These are phyloP conservation scores for Gossypioides kirkii DNA, from an alignment of 345 rosid species.

Conservation along the genomic window DNA sequence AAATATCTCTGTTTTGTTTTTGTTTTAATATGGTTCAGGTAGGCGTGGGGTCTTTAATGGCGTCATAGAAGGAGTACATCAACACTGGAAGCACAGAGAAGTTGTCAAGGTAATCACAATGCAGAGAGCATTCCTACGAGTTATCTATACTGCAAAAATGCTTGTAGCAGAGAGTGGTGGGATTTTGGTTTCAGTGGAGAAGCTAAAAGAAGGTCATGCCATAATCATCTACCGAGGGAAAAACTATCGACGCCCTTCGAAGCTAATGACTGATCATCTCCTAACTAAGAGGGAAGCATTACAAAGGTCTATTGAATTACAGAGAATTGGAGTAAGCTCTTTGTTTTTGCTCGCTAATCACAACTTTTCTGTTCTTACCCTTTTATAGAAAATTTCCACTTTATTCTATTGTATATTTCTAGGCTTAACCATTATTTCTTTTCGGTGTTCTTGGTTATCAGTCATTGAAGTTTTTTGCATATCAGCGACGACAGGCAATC, in stretches of 20 bases:
- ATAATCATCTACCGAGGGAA: slow-evolving; percentile 82
- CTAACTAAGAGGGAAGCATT: slow-evolving; percentile 66
- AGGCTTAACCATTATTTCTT: slow-evolving; percentile 1
- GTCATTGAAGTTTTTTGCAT: slow-evolving; percentile 72
- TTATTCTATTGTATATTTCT: background rate
- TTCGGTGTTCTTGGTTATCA: slow-evolving; percentile 19
- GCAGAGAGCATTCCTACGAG: slow-evolving; percentile 56
- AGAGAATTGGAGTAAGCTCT: slow-evolving; percentile 68
- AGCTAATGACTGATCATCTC: slow-evolving; percentile 49
- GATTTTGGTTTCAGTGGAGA: slow-evolving; percentile 62
- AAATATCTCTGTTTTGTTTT: background rate
- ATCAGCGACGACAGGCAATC: slow-evolving; percentile 42
- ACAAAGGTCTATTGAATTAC: slow-evolving; percentile 64
- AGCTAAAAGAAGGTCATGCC: slow-evolving; percentile 65
- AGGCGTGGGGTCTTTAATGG: slow-evolving; percentile 85
- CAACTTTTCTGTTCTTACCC: background rate
- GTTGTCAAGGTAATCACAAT: slow-evolving; percentile 71
- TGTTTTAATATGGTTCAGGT: slow-evolving; percentile 38
- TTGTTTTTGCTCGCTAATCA: background rate
- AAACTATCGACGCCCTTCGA: slow-evolving; percentile 63
- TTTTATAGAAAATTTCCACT: background rate
- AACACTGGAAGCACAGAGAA: slow-evolving; percentile 91
- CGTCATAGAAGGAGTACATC: slow-evolving; percentile 79
- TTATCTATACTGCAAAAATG: slow-evolving; percentile 53
- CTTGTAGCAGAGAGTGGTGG: slow-evolving; percentile 85